Evolutionary conservation across 495 filamentous ascomycete species (phyloP).

Genomic region (Penicillium taxi): DNA sequence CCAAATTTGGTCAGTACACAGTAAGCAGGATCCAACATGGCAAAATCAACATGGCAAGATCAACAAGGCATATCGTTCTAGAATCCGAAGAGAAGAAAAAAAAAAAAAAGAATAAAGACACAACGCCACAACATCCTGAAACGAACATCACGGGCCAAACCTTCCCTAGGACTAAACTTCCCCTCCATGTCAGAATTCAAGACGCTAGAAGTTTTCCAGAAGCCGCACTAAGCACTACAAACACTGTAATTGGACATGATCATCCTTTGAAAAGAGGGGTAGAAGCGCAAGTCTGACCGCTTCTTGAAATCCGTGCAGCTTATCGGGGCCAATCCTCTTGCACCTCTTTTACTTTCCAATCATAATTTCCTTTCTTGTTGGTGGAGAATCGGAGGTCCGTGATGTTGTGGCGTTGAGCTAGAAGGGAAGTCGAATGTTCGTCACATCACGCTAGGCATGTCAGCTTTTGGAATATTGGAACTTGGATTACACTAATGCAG

Average conservation of each 20-base stretch:
- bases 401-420: constrained; percentile 7
- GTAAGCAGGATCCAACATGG: no score
- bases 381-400: no score
- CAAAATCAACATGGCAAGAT: no score
- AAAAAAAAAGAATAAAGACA: background rate
- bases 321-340: constrained; percentile 5
- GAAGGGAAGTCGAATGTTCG: constrained; percentile 16
- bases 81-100: background rate
- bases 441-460: constrained; percentile 3
- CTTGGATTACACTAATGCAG: constrained; percentile 13
- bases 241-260: constrained; percentile 6
- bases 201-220: constrained; percentile 24
- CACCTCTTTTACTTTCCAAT: constrained; percentile 1
- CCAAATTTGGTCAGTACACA: no score
- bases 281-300: constrained; percentile 19
- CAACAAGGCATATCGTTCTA: background rate
- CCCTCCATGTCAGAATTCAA: constrained; percentile 6
- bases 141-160: constrained; percentile 3
- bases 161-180: no score
- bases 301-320: constrained; percentile 5
- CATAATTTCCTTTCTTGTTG: no score
- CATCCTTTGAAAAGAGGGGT: constrained; percentile 4
- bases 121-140: background rate
- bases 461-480: constrained; percentile 4
- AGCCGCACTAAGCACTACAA: constrained; percentile 4